Conservation (phyloP, 2,329 filamentous ascomycete species). For the Trichoderma brevicompactum region DNA sequence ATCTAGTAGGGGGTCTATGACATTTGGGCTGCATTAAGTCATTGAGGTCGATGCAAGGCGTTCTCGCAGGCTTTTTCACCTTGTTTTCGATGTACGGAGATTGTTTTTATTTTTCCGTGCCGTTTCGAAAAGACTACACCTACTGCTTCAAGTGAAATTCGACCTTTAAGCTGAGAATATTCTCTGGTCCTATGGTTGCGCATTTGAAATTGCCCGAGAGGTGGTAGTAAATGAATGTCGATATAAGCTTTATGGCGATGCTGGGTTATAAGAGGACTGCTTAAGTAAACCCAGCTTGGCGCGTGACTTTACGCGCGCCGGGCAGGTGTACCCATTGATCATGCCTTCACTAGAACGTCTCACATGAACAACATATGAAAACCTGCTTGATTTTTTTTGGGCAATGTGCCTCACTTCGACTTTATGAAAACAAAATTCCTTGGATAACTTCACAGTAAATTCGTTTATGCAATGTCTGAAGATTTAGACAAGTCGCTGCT, state of each 20-base stretch:
- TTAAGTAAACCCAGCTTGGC: slow-evolving; percentile 21
- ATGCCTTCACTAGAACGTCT: slow-evolving; percentile 3
- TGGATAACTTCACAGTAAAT: not conserved
- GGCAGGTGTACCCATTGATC: not conserved
- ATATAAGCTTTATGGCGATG: no score
- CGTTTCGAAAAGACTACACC: no score
- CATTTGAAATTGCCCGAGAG: no score
- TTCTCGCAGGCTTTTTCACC: not conserved
- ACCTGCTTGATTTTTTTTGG: not conserved
- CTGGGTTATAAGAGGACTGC: not conserved
- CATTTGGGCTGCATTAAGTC: not conserved
- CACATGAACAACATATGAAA: slow-evolving; percentile 9
- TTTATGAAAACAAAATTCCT: not conserved
- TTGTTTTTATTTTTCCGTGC: no score
- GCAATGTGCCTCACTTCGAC: not conserved
- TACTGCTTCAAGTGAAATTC: no score
- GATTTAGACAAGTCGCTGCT: slow-evolving; percentile 54
- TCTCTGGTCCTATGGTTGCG: no score
- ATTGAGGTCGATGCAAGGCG: not conserved
- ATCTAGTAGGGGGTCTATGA: not conserved
- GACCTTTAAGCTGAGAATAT: no score
- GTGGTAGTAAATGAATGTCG: no score
- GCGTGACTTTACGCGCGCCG: slow-evolving; percentile 22
- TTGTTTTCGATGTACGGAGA: no score
- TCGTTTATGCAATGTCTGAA: slow-evolving; percentile 38